Evolutionary conservation across 2,329 filamentous ascomycete species (phyloP).

Genomic region (Orbilia ellipsospora): DNA sequence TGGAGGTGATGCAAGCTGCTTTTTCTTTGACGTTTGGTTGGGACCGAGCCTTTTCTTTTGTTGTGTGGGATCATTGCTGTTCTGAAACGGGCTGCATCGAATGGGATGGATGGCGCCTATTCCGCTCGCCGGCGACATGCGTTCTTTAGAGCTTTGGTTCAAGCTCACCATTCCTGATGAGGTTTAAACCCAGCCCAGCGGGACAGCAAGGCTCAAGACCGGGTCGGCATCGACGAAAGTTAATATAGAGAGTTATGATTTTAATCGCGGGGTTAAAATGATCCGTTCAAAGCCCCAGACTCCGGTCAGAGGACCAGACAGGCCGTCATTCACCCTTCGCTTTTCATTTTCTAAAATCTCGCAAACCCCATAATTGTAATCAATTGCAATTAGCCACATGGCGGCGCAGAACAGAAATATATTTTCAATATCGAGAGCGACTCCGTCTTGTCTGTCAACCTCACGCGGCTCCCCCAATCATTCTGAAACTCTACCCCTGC

Average conservation of each 20-base stretch:
- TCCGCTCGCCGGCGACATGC: slow-evolving; percentile 21
- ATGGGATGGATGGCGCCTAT: slow-evolving; percentile 33
- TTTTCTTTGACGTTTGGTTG: slow-evolving; percentile 17
- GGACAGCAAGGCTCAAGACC: no score
- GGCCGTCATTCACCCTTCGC: no score
- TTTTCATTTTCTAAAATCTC: no score
- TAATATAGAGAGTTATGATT: no score
- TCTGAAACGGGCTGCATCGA: slow-evolving; percentile 31
- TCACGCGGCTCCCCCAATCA: slow-evolving; percentile 11
- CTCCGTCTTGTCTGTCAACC: slow-evolving; percentile 1
- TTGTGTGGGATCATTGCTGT: slow-evolving; percentile 11
- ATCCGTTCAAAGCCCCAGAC: no score
- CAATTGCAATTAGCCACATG: not conserved
- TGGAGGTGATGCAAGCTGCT: slow-evolving; percentile 42
- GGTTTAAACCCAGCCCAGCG: slow-evolving; percentile 16
- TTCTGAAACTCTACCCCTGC: slow-evolving; percentile 13
- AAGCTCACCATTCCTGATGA: slow-evolving; percentile 17
- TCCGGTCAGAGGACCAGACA: no score
- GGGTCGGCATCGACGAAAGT: no score
- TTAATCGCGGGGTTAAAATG: no score
- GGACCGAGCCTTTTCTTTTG: not conserved
- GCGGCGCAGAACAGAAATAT: no score
- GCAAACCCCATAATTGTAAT: no score
- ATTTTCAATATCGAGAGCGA: not conserved
- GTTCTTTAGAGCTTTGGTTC: not conserved